Conservation (phyloP, 2,329 filamentous ascomycete species). For the Rhytidhysteron rufulum region DNA sequence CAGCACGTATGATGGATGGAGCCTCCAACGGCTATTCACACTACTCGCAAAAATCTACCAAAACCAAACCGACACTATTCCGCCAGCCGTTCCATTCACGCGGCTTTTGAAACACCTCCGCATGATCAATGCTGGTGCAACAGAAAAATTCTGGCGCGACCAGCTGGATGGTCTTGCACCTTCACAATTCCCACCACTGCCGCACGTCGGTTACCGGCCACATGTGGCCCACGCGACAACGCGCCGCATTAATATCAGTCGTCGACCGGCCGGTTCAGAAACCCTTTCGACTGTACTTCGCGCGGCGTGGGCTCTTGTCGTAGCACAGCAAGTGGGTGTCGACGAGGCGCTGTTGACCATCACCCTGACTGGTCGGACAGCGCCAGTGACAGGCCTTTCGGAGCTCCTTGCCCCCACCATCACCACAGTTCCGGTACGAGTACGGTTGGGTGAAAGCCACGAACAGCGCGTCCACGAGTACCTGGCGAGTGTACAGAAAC, state of each 20-base stretch:
- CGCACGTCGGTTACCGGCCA: too few relatives aligned
- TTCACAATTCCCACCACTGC: too few relatives aligned
- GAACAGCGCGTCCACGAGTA: constrained; percentile 48
- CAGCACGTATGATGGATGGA: constrained; percentile 22
- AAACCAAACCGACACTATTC: too few relatives aligned
- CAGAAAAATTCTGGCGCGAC: constrained; percentile 13
- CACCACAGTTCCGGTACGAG: constrained; percentile 55
- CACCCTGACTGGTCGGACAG: constrained; percentile 55
- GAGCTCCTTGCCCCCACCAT: constrained; percentile 60
- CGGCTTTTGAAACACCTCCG: too few relatives aligned
- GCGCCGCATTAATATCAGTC: too few relatives aligned
- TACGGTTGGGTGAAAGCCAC: constrained; percentile 41
- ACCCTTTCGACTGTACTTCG: constrained; percentile 36
- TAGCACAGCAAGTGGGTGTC: constrained; percentile 54
- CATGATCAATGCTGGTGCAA: too few relatives aligned
- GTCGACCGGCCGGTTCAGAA: too few relatives aligned
- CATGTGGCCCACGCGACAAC: too few relatives aligned
- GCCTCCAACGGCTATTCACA: constrained; percentile 9
- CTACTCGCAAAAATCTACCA: constrained; percentile 8
- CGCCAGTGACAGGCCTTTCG: constrained; percentile 43
- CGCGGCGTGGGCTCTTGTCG: constrained; percentile 58
- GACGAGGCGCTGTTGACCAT: constrained; percentile 56
- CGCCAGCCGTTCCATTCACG: too few relatives aligned
- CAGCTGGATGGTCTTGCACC: constrained; percentile 13
- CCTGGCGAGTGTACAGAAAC: constrained; percentile 54